Evolutionary conservation across 208 protist species (phyloP).

Genomic region (Wallacemonas sp.): DNA sequence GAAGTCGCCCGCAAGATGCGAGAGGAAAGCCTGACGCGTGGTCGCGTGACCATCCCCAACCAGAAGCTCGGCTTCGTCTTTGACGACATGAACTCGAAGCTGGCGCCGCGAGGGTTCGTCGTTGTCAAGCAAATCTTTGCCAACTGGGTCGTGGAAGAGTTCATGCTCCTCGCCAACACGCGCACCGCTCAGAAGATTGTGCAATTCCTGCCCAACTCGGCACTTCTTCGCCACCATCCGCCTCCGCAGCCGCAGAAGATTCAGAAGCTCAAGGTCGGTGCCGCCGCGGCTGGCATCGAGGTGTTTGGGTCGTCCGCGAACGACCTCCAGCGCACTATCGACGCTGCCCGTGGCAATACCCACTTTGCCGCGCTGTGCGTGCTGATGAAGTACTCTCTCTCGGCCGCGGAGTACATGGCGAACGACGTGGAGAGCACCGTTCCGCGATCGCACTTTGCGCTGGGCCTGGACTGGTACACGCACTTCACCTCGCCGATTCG

Average conservation of each 20-base stretch:
- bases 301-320: slow-evolving; percentile 42
- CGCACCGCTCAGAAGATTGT: slow-evolving; percentile 87
- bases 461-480: slow-evolving; percentile 89
- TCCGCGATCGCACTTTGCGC: slow-evolving; percentile 83
- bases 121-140: slow-evolving; percentile 60
- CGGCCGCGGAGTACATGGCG: slow-evolving; percentile 77
- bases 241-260: slow-evolving; percentile 53
- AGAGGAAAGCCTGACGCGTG: slow-evolving; percentile 38
- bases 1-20: slow-evolving; percentile 64
- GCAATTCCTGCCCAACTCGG: slow-evolving; percentile 76
- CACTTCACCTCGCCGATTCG: slow-evolving; percentile 96
- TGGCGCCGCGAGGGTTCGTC: slow-evolving; percentile 51
- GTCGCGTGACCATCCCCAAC: slow-evolving; percentile 64
- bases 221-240: slow-evolving; percentile 82
- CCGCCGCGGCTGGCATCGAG: slow-evolving; percentile 33
- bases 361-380: slow-evolving; percentile 56
- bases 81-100: slow-evolving; percentile 38
- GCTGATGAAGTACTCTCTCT: slow-evolving; percentile 75
- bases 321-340: slow-evolving; percentile 50
- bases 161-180: slow-evolving; percentile 92
- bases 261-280: slow-evolving; percentile 21
- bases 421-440: slow-evolving; percentile 43
- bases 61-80: slow-evolving; percentile 59
- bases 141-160: slow-evolving; percentile 93
- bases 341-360: slow-evolving; percentile 23